phyloP scores from a whole-genome alignment of 2,329 filamentous ascomycete species.

The Beauveria bassiana region DNA sequence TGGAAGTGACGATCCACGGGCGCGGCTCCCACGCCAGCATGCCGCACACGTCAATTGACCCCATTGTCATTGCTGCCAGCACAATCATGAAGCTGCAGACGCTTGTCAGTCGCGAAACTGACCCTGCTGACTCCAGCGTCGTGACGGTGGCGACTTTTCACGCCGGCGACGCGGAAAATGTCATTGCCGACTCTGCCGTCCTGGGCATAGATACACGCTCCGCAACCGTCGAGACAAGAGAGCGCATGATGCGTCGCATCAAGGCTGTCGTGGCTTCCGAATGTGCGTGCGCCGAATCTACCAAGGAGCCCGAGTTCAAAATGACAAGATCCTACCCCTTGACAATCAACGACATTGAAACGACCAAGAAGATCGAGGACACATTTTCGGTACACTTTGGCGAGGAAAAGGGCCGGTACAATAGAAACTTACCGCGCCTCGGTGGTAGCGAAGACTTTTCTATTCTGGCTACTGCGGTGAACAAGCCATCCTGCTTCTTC shows the following conservation, averaged over 20 bases:
- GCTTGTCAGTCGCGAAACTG: slow-evolving; percentile 24
- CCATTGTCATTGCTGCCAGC: slow-evolving; percentile 34
- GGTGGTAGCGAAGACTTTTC: slow-evolving; percentile 50
- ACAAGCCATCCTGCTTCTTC: slow-evolving; percentile 18
- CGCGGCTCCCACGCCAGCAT: slow-evolving; percentile 33
- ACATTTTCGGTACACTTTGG: slow-evolving; percentile 39
- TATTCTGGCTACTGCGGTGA: slow-evolving; percentile 16
- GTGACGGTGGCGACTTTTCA: slow-evolving; percentile 37
- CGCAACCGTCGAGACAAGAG: slow-evolving; percentile 22
- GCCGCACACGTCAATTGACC: slow-evolving; percentile 38
- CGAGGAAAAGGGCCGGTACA: slow-evolving; percentile 20
- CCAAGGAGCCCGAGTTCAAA: slow-evolving; percentile 34
- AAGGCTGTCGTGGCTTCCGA: slow-evolving; percentile 43
- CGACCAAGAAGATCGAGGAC: slow-evolving; percentile 33
- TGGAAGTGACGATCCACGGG: slow-evolving; percentile 26
- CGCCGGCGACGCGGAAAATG: slow-evolving; percentile 34
- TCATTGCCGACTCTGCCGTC: slow-evolving; percentile 34
- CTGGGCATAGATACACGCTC: slow-evolving; percentile 34
- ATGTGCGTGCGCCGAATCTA: slow-evolving; percentile 38
- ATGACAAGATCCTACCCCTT: slow-evolving; percentile 36
- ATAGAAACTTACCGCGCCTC: slow-evolving; percentile 31
- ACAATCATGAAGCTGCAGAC: slow-evolving; percentile 30
- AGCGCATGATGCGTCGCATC: slow-evolving; percentile 28
- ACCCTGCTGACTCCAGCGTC: slow-evolving; percentile 31
- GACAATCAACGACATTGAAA: slow-evolving; percentile 41